Evolutionary conservation across 805 yeast genomes (phyloP), one percentile per base, ranked within the genome.

Genomic region (Teunomyces stri): DNA sequence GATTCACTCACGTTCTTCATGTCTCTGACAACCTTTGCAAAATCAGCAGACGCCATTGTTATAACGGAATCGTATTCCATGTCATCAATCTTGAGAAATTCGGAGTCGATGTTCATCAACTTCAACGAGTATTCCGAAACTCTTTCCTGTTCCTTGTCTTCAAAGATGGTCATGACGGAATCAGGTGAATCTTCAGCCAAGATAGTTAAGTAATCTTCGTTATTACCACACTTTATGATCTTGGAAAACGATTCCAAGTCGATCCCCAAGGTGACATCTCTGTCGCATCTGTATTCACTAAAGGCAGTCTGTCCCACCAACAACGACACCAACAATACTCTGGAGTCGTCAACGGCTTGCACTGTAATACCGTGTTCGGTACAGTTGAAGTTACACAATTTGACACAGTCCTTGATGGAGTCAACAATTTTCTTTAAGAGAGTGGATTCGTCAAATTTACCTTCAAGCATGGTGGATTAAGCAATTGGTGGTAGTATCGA

Each of bases 261-360:
- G 60, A 92, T 78, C 56, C 99, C 99, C 55, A 94, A 79, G 6
- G 96, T 89, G 58, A 91, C 77, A 56, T 88, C 89, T 64, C 94
- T 84, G 72, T 94, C 99, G 72, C 98, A 91, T 78, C 99, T 85
- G 76, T 87, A 94, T 57, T 87, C 92, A 51, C 82, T 78, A 74
- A 94, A 94, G 10, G 96, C 91, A 51, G 87, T 91, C 53, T 84
- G 82, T 49, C 95, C 96, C 56, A 94, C 85, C 58, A 88, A 81
- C 53, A 94, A 75, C 16, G 96, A 87, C 35, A 92, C 96, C 54
- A 94, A 79, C 53, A 91, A 80, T 49, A 94, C 97, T 77, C 97
- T 89, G 22, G 99, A 90, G 65, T 90, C 95, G 70, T 94, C 99
- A 57, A 94, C 94, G 22, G 99, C 98, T 75, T 94, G 98, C 18